These are phyloP conservation scores for Pleurotus tuoliensis DNA, from an alignment of 768 basidiomycete species.

Conservation along the genomic window DNA sequence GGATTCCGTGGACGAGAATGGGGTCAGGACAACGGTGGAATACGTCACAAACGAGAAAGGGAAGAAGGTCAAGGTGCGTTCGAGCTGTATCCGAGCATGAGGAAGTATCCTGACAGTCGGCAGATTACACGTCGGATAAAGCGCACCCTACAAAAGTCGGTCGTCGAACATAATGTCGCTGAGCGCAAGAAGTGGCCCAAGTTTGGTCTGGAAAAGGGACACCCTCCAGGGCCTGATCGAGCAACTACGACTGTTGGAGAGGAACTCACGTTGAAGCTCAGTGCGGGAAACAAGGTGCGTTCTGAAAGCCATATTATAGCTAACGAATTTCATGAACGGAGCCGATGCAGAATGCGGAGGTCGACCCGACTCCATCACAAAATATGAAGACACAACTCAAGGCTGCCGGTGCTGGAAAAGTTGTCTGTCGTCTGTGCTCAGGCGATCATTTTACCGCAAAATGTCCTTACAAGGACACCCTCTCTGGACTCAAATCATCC, in stretches of 20 bases:
- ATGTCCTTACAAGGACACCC: conserved; percentile 96
- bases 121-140: conserved; percentile 86
- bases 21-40: conserved; percentile 81
- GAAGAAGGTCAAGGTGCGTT: conserved; percentile 84
- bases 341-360: conserved; percentile 49
- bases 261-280: conserved; percentile 43
- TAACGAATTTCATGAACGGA: neutral
- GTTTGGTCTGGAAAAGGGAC: conserved; percentile 90
- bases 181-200: conserved; percentile 92
- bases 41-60: conserved; percentile 88
- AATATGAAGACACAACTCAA: conserved; percentile 61
- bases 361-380: conserved; percentile 64
- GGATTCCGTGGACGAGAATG: conserved; percentile 81
- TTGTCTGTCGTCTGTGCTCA: conserved; percentile 90
- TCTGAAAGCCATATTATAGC: neutral
- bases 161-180: conserved; percentile 93
- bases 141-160: conserved; percentile 81
- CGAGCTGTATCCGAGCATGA: neutral
- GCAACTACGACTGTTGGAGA: conserved; percentile 91
- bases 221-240: conserved; percentile 82
- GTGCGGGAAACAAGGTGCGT: conserved; percentile 58
- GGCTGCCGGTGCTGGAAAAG: conserved; percentile 80
- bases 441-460: conserved; percentile 98
- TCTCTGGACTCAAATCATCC: conserved; percentile 67
- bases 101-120: neutral